Conservation (phyloP, 306 rosid genomes). For the Quillaja saponaria region DNA sequence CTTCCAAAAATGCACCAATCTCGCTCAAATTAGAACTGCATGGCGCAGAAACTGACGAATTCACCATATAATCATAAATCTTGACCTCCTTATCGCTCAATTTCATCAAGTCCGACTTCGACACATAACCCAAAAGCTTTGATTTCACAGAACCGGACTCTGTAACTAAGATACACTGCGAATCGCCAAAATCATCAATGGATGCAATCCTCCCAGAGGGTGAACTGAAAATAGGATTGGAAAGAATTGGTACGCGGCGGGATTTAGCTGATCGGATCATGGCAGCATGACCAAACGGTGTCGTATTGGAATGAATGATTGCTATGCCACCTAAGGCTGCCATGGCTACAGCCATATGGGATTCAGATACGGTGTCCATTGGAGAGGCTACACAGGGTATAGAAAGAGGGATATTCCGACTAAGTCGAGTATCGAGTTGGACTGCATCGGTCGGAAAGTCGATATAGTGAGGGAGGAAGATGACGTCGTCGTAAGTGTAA, state of each 20-base stretch:
- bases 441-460: slow-evolving; percentile 82
- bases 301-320: slow-evolving; percentile 58
- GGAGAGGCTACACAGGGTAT: slow-evolving; percentile 92
- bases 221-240: slow-evolving; percentile 51
- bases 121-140: slow-evolving; percentile 60
- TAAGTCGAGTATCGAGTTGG: slow-evolving; percentile 52
- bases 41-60: slow-evolving; percentile 36
- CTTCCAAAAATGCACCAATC: slow-evolving; percentile 39
- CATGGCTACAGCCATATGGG: slow-evolving; percentile 75
- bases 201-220: slow-evolving; percentile 46
- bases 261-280: slow-evolving; percentile 64
- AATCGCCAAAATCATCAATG: slow-evolving; percentile 41
- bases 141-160: slow-evolving; percentile 48
- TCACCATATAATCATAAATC: slow-evolving; percentile 52
- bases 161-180: slow-evolving; percentile 62
- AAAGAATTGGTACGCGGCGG: slow-evolving; percentile 71
- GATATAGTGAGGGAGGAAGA: slow-evolving; percentile 87
- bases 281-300: slow-evolving; percentile 54
- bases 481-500: slow-evolving; percentile 88
- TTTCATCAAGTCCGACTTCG: slow-evolving; percentile 46
- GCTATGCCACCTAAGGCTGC: slow-evolving; percentile 82
- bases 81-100: slow-evolving; percentile 40
- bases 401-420: slow-evolving; percentile 57
- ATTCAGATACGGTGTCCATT: slow-evolving; percentile 86
- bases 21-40: slow-evolving; percentile 50